phyloP scores from a whole-genome alignment of 345 rosid species.

The Xanthoceras sorbifolium region DNA sequence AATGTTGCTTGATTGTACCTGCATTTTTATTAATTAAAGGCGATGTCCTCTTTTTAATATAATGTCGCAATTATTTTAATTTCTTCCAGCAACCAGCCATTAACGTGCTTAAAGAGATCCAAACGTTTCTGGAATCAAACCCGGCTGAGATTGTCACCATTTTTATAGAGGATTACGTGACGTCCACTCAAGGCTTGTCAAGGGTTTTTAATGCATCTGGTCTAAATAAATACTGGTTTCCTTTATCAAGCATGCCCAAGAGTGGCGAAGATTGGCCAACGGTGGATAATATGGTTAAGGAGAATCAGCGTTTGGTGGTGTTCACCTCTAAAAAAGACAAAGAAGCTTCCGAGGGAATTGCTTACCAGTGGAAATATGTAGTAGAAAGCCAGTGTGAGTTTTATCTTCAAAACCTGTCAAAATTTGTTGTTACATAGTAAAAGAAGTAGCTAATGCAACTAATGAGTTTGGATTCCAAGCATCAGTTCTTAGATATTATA shows the following conservation, averaged over 20 bases:
- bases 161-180: slow-evolving; percentile 92
- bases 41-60: neutral
- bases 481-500: neutral
- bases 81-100: slow-evolving; percentile 78
- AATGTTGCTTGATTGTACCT: slow-evolving; percentile 8
- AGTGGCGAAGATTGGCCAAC: slow-evolving; percentile 89
- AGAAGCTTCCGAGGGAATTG: slow-evolving; percentile 90
- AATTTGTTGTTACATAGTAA: neutral
- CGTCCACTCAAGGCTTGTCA: slow-evolving; percentile 66
- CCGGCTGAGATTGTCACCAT: slow-evolving; percentile 87
- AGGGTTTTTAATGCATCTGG: slow-evolving; percentile 86
- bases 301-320: slow-evolving; percentile 80
- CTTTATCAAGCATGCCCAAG: slow-evolving; percentile 78
- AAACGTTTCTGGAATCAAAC: slow-evolving; percentile 62
- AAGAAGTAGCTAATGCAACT: neutral
- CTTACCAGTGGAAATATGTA: slow-evolving; percentile 86
- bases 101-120: slow-evolving; percentile 74
- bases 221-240: slow-evolving; percentile 64
- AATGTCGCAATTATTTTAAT: neutral
- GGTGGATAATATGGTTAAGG: slow-evolving; percentile 80
- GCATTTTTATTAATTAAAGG: neutral
- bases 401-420: neutral
- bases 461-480: neutral
- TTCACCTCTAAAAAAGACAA: slow-evolving; percentile 76
- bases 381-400: slow-evolving; percentile 84